These are phyloP conservation scores for Choiromyces venosus DNA, from an alignment of 495 filamentous ascomycete genomes.

Conservation along the genomic window DNA sequence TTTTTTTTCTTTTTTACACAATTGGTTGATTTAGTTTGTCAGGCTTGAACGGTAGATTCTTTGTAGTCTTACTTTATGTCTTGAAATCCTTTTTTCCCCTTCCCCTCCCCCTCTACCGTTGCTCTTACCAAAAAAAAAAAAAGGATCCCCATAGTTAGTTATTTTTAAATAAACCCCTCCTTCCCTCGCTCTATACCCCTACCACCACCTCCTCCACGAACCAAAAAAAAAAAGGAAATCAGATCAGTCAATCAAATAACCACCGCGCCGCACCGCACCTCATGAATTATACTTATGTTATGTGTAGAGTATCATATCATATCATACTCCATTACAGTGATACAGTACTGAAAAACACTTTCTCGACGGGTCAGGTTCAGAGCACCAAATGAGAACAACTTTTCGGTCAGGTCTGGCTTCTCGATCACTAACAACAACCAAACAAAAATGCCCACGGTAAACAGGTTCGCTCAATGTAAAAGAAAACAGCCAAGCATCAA, in stretches of 20 bases:
- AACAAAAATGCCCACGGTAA: no score
- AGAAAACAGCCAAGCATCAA: no score
- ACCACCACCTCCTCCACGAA: background rate
- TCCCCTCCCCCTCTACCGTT: background rate
- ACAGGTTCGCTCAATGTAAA: no score
- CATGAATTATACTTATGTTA: background rate
- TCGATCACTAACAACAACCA: no score
- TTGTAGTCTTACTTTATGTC: conserved; percentile 15
- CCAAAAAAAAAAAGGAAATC: background rate
- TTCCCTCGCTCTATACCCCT: no score
- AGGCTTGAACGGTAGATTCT: background rate
- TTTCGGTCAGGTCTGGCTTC: no score
- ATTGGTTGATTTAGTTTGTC: background rate
- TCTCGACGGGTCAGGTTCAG: no score
- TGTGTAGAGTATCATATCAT: conserved; percentile 3
- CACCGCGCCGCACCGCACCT: no score
- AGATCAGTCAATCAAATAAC: background rate
- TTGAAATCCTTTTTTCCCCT: conserved; percentile 10
- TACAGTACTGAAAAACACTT: no score
- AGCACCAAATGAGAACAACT: no score
- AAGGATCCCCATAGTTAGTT: background rate
- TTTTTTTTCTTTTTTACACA: no score
- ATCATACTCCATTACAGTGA: no score
- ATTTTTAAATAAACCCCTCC: background rate
- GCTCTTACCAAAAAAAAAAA: background rate